These are phyloP conservation scores for Lichtheimia corymbifera DNA, from an alignment of 371 early-diverging fungal species.

Conservation along the genomic window DNA sequence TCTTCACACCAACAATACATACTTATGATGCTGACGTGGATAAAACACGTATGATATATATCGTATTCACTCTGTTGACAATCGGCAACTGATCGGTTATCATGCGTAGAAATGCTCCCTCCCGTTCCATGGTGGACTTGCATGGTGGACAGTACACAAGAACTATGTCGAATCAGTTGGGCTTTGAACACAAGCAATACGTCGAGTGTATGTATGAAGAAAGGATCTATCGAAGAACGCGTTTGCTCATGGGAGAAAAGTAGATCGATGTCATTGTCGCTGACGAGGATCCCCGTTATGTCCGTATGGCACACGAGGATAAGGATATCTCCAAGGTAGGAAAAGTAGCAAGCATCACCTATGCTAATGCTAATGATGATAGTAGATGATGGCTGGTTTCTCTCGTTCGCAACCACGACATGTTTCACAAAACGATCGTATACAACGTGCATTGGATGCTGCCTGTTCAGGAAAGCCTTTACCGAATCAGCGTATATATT, in stretches of 20 bases:
- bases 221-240: too few species aligned
- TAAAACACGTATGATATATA: not conserved
- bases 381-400: conserved; percentile 1
- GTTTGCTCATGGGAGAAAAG: not conserved
- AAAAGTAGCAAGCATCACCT: too few species aligned
- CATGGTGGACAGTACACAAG: conserved; percentile 34
- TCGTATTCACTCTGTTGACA: not conserved
- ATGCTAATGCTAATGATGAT: too few species aligned
- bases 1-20: not conserved
- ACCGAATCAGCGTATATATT: not conserved
- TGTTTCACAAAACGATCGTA: not conserved
- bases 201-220: not conserved
- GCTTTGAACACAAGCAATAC: not conserved
- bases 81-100: not conserved
- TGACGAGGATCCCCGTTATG: not conserved
- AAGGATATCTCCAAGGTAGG: too few species aligned
- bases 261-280: conserved; percentile 9
- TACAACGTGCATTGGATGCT: conserved; percentile 4
- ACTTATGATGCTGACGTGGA: not conserved
- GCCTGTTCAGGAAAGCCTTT: not conserved
- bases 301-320: too few species aligned
- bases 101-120: conserved; percentile 27
- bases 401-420: conserved; percentile 2
- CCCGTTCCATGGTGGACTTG: conserved; percentile 36
- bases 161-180: conserved; percentile 39